A percentile compares a stretch with the other conserved stretches of the same genome.
Evolutionary conservation across 306 rosid species (phyloP).

Genomic region (Medicago truncatula): DNA sequence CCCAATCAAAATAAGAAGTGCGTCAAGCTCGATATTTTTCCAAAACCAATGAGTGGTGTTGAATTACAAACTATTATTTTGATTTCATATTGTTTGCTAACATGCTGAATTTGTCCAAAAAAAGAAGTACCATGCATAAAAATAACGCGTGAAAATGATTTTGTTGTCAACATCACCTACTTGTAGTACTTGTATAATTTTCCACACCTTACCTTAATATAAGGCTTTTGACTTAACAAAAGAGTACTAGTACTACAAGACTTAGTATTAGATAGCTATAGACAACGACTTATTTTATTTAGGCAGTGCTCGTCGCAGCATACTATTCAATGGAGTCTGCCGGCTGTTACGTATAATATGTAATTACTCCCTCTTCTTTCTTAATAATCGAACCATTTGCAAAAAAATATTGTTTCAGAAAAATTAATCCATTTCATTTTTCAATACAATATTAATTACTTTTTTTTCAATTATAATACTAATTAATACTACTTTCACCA

Average conservation of each 20-base stretch:
- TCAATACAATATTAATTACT: no score
- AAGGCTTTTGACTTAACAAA: slow-evolving; percentile 27
- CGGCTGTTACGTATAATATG: neutral
- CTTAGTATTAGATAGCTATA: neutral
- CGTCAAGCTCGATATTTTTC: neutral
- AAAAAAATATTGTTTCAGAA: no score
- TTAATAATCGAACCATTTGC: no score
- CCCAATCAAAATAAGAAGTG: neutral
- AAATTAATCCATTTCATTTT: no score
- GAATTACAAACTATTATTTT: no score
- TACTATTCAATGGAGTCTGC: slow-evolving; percentile 37
- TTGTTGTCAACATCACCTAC: neutral
- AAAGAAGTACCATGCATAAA: neutral
- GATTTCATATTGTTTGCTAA: neutral
- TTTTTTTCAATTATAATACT: no score
- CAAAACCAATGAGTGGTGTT: no score
- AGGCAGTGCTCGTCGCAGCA: neutral
- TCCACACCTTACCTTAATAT: neutral
- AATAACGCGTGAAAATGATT: neutral
- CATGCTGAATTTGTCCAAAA: neutral
- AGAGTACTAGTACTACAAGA: neutral
- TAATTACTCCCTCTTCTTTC: no score
- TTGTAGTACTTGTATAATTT: neutral
- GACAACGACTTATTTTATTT: neutral
- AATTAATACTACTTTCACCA: no score